Evolutionary conservation across 2,329 filamentous ascomycete genomes (phyloP).

Genomic region (Fusarium pseudonygamai): DNA sequence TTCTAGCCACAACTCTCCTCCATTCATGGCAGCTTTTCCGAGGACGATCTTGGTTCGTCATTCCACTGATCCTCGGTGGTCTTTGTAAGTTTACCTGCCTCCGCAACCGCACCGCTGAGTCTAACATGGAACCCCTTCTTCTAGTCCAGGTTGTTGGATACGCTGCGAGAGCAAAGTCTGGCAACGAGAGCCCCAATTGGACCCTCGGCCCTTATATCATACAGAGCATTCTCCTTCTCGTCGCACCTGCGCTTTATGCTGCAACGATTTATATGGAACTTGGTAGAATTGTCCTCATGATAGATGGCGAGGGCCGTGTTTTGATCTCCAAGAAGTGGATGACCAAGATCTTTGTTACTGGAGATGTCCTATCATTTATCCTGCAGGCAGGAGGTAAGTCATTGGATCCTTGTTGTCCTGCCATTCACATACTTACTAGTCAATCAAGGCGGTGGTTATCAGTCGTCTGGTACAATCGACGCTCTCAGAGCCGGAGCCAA

Average conservation of each 20-base stretch:
- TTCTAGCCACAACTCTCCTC: neutral
- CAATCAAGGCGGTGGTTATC: neutral
- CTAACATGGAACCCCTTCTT: neutral
- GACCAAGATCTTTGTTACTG: conserved; percentile 30
- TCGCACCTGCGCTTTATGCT: neutral
- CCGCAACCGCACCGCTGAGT: rapidly evolving
- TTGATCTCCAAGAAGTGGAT: conserved; percentile 21
- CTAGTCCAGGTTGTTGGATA: neutral
- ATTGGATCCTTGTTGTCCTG: rapidly evolving
- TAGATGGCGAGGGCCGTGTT: neutral
- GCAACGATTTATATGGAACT: conserved; percentile 10
- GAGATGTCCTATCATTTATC: conserved; percentile 28
- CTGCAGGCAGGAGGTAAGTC: conserved; percentile 18
- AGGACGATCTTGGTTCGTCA: conserved; percentile 1
- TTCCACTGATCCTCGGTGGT: neutral
- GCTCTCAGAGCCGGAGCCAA: conserved; percentile 49
- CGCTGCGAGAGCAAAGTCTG: neutral
- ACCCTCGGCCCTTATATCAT: neutral
- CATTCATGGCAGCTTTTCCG: neutral
- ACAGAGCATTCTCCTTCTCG: neutral
- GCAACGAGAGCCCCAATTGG: neutral
- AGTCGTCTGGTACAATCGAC: conserved; percentile 44
- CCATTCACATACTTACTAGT: neutral
- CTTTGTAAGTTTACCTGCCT: neutral
- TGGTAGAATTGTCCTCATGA: neutral